Conservation (phyloP, 2,329 filamentous ascomycete genomes). For the Cryphonectria parasitica region DNA sequence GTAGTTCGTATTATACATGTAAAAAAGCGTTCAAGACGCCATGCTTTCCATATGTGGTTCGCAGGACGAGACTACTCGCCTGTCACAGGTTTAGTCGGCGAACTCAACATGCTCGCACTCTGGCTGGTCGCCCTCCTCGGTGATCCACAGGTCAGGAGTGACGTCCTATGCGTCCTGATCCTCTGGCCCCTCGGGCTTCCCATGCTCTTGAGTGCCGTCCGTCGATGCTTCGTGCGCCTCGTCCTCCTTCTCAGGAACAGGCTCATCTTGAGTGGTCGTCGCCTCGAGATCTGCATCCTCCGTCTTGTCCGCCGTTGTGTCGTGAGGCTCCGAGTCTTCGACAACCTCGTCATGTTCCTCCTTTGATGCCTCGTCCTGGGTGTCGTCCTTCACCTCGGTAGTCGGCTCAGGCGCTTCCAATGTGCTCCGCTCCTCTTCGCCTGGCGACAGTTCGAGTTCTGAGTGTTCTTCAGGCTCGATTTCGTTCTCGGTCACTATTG, state of each 20-base stretch:
- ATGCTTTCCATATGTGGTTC: not conserved
- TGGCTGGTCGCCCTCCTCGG: slow-evolving; percentile 3
- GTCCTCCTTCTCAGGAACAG: slow-evolving; percentile 16
- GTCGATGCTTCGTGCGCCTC: not conserved
- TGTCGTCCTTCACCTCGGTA: not conserved
- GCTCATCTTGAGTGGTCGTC: slow-evolving; percentile 23
- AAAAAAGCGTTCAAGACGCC: not conserved
- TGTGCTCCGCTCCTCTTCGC: slow-evolving; percentile 32
- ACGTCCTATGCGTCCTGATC: slow-evolving; percentile 11
- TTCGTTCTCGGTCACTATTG: slow-evolving; percentile 35
- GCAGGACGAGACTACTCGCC: not conserved
- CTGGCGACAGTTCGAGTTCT: slow-evolving; percentile 13
- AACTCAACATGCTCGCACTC: not conserved
- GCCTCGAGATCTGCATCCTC: slow-evolving; percentile 29
- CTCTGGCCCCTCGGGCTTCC: slow-evolving; percentile 11
- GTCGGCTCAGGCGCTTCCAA: slow-evolving; percentile 12
- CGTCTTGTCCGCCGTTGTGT: slow-evolving; percentile 21
- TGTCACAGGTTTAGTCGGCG: not conserved
- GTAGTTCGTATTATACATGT: not conserved
- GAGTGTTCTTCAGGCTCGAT: slow-evolving; percentile 23
- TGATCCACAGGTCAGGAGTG: not conserved
- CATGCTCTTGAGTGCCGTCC: slow-evolving; percentile 15
- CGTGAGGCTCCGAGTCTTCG: slow-evolving; percentile 7
- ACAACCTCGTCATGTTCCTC: slow-evolving; percentile 13
- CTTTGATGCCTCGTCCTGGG: slow-evolving; percentile 1